Conservation (phyloP, 2,329 filamentous ascomycete genomes). For the Zelopaecilomyces penicillatus region DNA sequence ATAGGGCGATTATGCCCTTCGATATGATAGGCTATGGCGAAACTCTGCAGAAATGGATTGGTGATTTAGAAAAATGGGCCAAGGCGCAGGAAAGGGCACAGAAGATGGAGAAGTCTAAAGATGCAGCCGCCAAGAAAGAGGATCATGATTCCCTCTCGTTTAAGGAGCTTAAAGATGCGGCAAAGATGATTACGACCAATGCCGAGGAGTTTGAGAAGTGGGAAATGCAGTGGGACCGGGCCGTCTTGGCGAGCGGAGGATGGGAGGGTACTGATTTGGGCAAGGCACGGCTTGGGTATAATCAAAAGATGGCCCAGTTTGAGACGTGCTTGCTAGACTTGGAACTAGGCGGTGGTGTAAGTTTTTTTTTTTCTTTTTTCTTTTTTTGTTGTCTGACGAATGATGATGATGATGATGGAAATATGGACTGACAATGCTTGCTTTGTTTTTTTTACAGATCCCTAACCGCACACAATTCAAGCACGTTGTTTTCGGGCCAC, state of each 20-base stretch:
- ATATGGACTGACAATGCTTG: not conserved
- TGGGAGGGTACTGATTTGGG: constrained; percentile 67
- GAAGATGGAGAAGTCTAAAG: constrained; percentile 9
- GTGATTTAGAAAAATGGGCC: constrained; percentile 58
- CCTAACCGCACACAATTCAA: constrained; percentile 89
- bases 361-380: constrained; percentile 28
- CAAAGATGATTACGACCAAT: constrained; percentile 44
- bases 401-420: constrained; percentile 9
- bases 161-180: constrained; percentile 42
- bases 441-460: constrained; percentile 40
- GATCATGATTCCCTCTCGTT: constrained; percentile 15
- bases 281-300: constrained; percentile 63
- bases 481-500: constrained; percentile 81
- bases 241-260: constrained; percentile 61
- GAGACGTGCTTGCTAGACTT: constrained; percentile 78
- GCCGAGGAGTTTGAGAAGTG: constrained; percentile 60
- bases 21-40: constrained; percentile 67
- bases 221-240: constrained; percentile 68
- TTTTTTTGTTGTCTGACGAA: not conserved
- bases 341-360: constrained; percentile 62
- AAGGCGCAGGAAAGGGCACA: constrained; percentile 40
- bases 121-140: constrained; percentile 9
- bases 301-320: constrained; percentile 69
- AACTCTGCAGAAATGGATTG: constrained; percentile 55
- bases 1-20: constrained; percentile 74